Evolutionary conservation across 768 basidiomycete species (phyloP), one percentile per base, ranked within the genome.

Genomic region (Pulveroboletus sp.): DNA sequence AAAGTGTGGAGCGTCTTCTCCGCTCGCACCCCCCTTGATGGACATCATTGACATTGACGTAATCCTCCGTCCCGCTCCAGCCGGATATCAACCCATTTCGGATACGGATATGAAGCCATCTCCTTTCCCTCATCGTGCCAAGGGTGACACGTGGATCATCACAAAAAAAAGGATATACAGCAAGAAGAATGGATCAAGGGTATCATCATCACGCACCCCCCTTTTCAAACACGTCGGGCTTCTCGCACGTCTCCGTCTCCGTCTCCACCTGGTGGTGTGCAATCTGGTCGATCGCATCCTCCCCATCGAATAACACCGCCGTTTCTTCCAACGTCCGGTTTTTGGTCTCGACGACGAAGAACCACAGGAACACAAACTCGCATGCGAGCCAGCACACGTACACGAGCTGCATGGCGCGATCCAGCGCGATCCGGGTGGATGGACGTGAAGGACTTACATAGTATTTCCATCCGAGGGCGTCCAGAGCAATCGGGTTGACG

Each of bases 401-500:
- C 43, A 88, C 79, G 60, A 88, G 73, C 74, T 80, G 55, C 23
- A 6, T 24, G 9, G 5, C 25, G 11, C 38, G 17, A n/a, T 19
- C 17, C 34, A 23, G 11, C 6, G 12, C 16, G 5, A 19, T 14
- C 3, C 3, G 42, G 13, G 24, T 11, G 17, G 14, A 32, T 10
- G 19, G 17, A 41, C 5, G 11, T 14, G 5, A n/a, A n/a, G 13
- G 6, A 69, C 77, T 44, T 47, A 81, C 76, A 64, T 88, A 88
- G 74, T 89, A 90, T 62, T 83, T 88, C 89, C 89, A 90, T 46
- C 63, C 71, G 42, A 90, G 71, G 32, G 62, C 49, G 6, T 75
- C 74, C 36, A 90, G 72, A 29, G 87, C 88, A 64, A 90, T 78
- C 31, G 89, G 90, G 73, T 92, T 92, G 65, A 85, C 81, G 61